These are phyloP conservation scores for Coemansia sp. DNA, from an alignment of 192 early-diverging fungal species.

Conservation along the genomic window DNA sequence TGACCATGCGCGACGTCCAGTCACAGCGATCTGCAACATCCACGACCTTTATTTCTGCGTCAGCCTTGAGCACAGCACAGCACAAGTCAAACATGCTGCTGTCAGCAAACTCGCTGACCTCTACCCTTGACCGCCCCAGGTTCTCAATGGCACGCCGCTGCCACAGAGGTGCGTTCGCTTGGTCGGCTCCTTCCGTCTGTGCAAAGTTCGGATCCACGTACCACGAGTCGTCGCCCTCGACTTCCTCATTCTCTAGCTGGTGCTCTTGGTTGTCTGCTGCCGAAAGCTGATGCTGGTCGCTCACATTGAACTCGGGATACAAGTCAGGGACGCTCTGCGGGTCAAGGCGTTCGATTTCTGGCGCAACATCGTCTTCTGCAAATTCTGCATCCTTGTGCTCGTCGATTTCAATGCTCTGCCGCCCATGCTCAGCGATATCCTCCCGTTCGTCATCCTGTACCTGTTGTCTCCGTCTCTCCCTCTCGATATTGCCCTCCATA, in stretches of 20 bases:
- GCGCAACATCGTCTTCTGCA: slow-evolving; percentile 16
- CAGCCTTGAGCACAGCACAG: slow-evolving; percentile 14
- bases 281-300: slow-evolving; percentile 12
- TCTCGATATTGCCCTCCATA: slow-evolving; percentile 14
- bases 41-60: slow-evolving; percentile 19
- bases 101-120: slow-evolving; percentile 2
- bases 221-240: slow-evolving; percentile 45
- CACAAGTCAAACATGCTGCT: slow-evolving; percentile 48
- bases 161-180: slow-evolving; percentile 29
- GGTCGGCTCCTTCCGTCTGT: background rate
- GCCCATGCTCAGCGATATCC: slow-evolving; percentile 29
- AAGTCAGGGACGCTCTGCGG: slow-evolving; percentile 36
- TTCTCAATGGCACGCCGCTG: slow-evolving; percentile 31
- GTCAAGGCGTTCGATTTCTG: slow-evolving; percentile 43
- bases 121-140: slow-evolving; percentile 9
- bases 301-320: slow-evolving; percentile 34
- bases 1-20: slow-evolving; percentile 35
- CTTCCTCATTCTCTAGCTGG: slow-evolving; percentile 4
- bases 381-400: slow-evolving; percentile 4
- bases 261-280: slow-evolving; percentile 28
- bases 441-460: slow-evolving; percentile 40
- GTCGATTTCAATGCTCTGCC: slow-evolving; percentile 2
- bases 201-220: slow-evolving; percentile 36
- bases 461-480: slow-evolving; percentile 34
- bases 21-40: slow-evolving; percentile 43